phyloP scores from a whole-genome alignment of 2,329 filamentous ascomycete genomes.

The Alternaria arbusti region DNA sequence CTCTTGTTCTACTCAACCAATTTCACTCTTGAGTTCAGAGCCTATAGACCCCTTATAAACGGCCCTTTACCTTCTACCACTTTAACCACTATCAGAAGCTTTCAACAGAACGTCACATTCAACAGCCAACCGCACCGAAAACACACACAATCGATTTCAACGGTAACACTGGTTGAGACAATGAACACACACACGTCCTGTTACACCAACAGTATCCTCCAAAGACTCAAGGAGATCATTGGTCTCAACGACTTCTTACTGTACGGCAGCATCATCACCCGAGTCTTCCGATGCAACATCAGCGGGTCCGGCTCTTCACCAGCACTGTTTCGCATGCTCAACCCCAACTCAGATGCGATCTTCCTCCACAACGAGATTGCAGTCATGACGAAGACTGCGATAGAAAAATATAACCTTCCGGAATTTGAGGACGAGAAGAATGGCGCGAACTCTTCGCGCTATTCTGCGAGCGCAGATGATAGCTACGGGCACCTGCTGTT shows the following conservation, averaged over 20 bases:
- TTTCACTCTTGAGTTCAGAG: neutral
- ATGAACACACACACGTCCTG: neutral
- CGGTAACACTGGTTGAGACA: neutral
- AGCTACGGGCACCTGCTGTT: neutral
- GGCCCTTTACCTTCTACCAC: neutral
- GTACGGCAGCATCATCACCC: neutral
- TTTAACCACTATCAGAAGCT: neutral
- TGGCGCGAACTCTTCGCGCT: neutral
- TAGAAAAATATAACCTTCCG: neutral
- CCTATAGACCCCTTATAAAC: neutral
- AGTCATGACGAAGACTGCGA: neutral
- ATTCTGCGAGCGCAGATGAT: neutral
- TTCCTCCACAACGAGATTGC: neutral
- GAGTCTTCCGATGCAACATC: neutral
- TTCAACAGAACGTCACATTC: neutral
- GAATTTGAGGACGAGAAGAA: neutral
- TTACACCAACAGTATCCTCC: neutral
- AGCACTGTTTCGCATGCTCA: neutral
- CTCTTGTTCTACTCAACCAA: neutral
- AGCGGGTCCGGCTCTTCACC: neutral
- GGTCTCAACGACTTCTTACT: neutral
- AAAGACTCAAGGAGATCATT: neutral
- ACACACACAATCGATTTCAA: neutral
- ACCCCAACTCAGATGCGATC: neutral
- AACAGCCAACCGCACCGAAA: neutral